Evolutionary conservation across 805 yeast species (phyloP).

Genomic region (Candida xiaguanensis): DNA sequence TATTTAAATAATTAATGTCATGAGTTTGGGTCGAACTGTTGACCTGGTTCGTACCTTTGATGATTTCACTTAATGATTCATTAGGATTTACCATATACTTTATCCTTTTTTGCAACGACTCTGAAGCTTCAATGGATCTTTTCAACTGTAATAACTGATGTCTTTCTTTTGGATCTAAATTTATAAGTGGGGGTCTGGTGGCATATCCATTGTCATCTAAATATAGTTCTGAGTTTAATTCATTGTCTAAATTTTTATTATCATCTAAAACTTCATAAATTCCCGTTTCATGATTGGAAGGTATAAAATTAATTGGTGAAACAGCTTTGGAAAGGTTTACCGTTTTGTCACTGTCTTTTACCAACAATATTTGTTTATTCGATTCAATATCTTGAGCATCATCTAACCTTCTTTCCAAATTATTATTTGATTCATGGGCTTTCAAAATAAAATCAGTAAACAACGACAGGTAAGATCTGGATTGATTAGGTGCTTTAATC

Average conservation of each 20-base stretch:
- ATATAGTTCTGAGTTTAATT: constrained; percentile 32
- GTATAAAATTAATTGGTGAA: constrained; percentile 3
- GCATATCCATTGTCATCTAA: constrained; percentile 34
- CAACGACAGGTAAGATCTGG: constrained; percentile 16
- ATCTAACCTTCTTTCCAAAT: constrained; percentile 23
- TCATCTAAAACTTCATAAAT: neutral
- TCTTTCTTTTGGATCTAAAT: constrained; percentile 41
- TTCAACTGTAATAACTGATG: constrained; percentile 39
- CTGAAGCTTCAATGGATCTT: constrained; percentile 33
- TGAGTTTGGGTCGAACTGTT: constrained; percentile 43
- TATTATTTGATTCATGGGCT: constrained; percentile 20
- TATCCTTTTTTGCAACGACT: constrained; percentile 27
- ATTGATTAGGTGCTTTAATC: constrained; percentile 10
- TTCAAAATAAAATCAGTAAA: constrained; percentile 15
- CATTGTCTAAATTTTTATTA: constrained; percentile 20
- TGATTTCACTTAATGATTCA: constrained; percentile 26
- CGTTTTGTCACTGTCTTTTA: neutral
- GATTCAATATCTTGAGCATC: neutral
- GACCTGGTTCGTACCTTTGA: constrained; percentile 21
- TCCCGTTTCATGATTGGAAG: neutral
- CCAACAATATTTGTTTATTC: neutral
- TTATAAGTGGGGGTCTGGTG: constrained; percentile 43
- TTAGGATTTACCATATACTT: constrained; percentile 40
- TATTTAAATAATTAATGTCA: constrained; percentile 24
- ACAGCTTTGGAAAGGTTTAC: neutral